phyloP scores from a whole-genome alignment of 2,329 filamentous ascomycete genomes.

The Aspergillus transmontanensis region DNA sequence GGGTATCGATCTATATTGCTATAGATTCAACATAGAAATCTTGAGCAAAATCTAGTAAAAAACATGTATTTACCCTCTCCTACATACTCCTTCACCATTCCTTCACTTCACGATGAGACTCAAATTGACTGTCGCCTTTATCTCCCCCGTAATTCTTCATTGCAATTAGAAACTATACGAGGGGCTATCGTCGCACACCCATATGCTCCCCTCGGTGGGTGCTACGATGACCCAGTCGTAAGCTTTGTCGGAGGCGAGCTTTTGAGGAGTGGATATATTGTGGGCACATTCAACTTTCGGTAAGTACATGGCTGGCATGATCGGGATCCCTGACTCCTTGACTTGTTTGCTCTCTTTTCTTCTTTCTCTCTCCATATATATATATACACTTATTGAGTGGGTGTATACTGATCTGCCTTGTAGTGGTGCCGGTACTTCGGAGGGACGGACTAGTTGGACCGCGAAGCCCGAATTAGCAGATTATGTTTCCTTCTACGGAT shows the following conservation, averaged over 20 bases:
- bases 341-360: neutral
- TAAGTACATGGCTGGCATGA: constrained; percentile 39
- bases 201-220: constrained; percentile 84
- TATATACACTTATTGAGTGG: neutral
- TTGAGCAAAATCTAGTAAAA: neutral
- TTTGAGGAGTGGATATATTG: constrained; percentile 70
- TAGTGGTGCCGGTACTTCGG: constrained; percentile 75
- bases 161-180: constrained; percentile 37
- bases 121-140: constrained; percentile 81
- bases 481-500: constrained; percentile 80
- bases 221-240: constrained; percentile 80
- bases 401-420: constrained; percentile 16
- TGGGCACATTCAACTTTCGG: constrained; percentile 93
- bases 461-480: constrained; percentile 78
- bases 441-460: constrained; percentile 84
- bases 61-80: constrained; percentile 37
- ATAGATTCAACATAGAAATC: constrained; percentile 25
- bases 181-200: constrained; percentile 81
- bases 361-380: too few species aligned
- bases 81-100: constrained; percentile 69
- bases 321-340: neutral
- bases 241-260: constrained; percentile 65
- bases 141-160: constrained; percentile 55
- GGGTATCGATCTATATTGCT: neutral
- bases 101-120: constrained; percentile 78